A percentile compares a stretch with the other conserved stretches of the same genome.
Evolutionary conservation across 345 rosid species (phyloP).

Genomic region (Brassica nigra): DNA sequence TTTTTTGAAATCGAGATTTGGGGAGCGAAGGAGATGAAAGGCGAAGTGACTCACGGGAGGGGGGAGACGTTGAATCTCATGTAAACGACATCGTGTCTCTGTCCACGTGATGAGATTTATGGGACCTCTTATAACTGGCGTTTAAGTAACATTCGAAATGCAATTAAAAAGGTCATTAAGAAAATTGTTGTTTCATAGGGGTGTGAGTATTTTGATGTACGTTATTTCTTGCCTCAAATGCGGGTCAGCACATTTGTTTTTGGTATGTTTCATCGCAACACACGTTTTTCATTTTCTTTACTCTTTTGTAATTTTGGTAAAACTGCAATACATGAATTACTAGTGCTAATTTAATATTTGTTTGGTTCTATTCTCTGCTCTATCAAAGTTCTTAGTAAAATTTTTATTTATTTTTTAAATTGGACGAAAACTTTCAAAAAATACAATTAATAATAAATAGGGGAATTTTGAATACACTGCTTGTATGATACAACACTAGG

Average conservation of each 20-base stretch:
- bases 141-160: neutral
- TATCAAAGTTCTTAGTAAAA: no score
- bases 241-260: slow-evolving; percentile 12
- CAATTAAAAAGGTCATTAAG: slow-evolving; percentile 5
- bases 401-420: no score
- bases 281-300: slow-evolving; percentile 13
- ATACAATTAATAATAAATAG: no score
- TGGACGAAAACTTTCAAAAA: no score
- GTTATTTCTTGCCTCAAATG: slow-evolving; percentile 18
- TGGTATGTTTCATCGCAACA: slow-evolving; percentile 15
- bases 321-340: neutral
- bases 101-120: slow-evolving; percentile 22
- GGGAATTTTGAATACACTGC: no score
- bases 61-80: slow-evolving; percentile 17
- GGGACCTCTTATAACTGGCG: neutral
- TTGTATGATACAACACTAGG: no score
- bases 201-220: neutral
- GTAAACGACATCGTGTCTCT: slow-evolving; percentile 21
- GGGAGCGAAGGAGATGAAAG: neutral
- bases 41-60: neutral
- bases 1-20: slow-evolving; percentile 8
- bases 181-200: neutral
- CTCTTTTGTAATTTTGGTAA: neutral
- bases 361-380: no score
- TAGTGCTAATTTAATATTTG: neutral